phyloP scores from a whole-genome alignment of 768 basidiomycete genomes.

The Neoboletus brunneissimus region DNA sequence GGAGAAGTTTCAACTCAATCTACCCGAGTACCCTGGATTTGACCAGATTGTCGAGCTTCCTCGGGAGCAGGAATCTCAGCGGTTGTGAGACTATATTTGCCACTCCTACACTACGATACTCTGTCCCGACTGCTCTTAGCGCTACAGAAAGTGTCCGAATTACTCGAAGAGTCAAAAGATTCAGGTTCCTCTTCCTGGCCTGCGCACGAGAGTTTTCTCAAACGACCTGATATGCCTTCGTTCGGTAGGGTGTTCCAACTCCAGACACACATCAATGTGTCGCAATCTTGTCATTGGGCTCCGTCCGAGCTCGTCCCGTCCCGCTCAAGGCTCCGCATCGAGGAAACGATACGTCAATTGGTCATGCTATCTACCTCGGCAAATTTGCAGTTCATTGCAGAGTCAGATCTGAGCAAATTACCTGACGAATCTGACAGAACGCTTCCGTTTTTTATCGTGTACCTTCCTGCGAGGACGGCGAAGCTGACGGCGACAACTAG shows the following conservation, averaged over 20 bases:
- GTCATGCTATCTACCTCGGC: background rate
- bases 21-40: conserved; percentile 76
- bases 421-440: background rate
- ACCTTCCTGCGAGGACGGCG: background rate
- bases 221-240: background rate
- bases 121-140: background rate
- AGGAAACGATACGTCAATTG: background rate
- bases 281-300: background rate
- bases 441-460: background rate
- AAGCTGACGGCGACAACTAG: background rate
- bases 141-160: background rate
- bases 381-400: background rate
- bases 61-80: background rate
- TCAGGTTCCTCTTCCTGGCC: background rate
- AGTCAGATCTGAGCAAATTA: background rate
- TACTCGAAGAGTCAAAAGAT: background rate
- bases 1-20: conserved; percentile 71
- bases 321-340: background rate
- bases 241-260: too few species aligned
- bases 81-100: conserved; percentile 2
- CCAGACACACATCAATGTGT: background rate
- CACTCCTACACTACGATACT: background rate
- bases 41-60: conserved; percentile 84
- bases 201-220: background rate
- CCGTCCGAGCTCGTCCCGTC: background rate